These are phyloP conservation scores for Amanita fuliginea DNA, from an alignment of 768 basidiomycete genomes.

Conservation along the genomic window DNA sequence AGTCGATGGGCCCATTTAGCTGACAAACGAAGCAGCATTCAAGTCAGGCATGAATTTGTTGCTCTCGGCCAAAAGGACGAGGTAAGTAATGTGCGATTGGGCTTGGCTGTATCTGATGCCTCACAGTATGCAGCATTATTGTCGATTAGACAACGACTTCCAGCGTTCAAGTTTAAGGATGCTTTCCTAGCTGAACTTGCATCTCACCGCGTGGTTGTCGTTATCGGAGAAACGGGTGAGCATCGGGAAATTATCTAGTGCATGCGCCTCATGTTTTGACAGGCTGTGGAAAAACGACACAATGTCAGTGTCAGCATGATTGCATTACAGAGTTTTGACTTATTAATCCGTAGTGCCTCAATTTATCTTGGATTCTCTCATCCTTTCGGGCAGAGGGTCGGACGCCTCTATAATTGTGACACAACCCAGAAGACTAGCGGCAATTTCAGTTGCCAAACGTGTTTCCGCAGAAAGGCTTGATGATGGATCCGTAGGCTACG, in stretches of 20 bases:
- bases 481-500: conserved; percentile 78
- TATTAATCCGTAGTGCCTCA: conserved; percentile 53
- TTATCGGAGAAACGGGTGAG: conserved; percentile 84
- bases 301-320: conserved; percentile 32
- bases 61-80: conserved; percentile 26
- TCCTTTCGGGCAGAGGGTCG: conserved; percentile 47
- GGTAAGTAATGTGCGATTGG: conserved; percentile 12
- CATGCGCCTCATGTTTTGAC: neutral
- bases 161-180: conserved; percentile 62
- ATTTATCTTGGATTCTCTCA: conserved; percentile 80
- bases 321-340: neutral
- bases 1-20: neutral
- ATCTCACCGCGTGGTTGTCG: conserved; percentile 58
- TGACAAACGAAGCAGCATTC: conserved; percentile 31
- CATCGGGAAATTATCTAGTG: neutral
- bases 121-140: conserved; percentile 45
- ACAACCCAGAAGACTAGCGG: conserved; percentile 83
- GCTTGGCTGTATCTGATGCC: neutral
- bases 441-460: conserved; percentile 78
- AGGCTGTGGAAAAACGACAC: conserved; percentile 90
- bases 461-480: conserved; percentile 74
- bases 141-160: conserved; percentile 46
- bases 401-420: conserved; percentile 73
- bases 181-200: conserved; percentile 51
- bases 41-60: conserved; percentile 46